These are phyloP conservation scores for Ambrosiella beaveri DNA, from an alignment of 2,329 filamentous ascomycete species.

Conservation along the genomic window DNA sequence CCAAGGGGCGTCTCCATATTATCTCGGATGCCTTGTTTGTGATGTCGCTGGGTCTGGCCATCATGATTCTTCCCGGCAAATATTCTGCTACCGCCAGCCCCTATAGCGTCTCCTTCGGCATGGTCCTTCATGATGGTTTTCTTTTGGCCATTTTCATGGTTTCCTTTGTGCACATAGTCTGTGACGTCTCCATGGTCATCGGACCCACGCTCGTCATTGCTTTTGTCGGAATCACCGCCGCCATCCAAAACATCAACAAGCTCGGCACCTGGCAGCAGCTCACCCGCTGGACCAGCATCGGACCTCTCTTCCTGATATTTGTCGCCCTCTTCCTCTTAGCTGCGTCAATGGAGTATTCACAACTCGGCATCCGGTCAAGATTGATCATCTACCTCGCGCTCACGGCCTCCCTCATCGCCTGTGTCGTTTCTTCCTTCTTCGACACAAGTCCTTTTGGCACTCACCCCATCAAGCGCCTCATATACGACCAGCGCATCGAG, in stretches of 20 bases:
- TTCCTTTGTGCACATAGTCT: conserved; percentile 29
- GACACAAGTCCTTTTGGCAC: conserved; percentile 13
- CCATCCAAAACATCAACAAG: conserved; percentile 9
- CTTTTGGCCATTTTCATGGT: conserved; percentile 27
- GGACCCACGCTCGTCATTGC: conserved; percentile 7
- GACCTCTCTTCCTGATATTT: conserved; percentile 20
- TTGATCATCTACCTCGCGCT: conserved; percentile 19
- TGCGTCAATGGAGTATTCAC: conserved; percentile 6
- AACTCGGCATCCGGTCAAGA: conserved; percentile 4
- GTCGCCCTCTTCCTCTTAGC: conserved; percentile 5
- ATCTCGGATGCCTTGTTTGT: conserved; percentile 27
- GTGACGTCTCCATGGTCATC: conserved; percentile 22
- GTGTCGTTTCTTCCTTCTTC: conserved; percentile 16
- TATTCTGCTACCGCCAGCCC: conserved; percentile 3
- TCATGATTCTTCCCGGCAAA: conserved; percentile 5
- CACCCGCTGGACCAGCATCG: conserved; percentile 4
- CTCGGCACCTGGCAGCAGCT: conserved; percentile 16
- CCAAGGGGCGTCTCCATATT: conserved; percentile 28
- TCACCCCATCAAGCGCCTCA: conserved; percentile 32
- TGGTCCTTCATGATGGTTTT: conserved; percentile 27
- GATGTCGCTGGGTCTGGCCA: neutral
- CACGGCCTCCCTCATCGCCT: conserved; percentile 22
- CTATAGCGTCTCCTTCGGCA: conserved; percentile 1
- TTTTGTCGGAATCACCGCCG: conserved; percentile 8
- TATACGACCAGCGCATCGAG: conserved; percentile 30